Conservation (phyloP, 1,284 basidiomycete genomes). For the Puccinia sorghi region DNA sequence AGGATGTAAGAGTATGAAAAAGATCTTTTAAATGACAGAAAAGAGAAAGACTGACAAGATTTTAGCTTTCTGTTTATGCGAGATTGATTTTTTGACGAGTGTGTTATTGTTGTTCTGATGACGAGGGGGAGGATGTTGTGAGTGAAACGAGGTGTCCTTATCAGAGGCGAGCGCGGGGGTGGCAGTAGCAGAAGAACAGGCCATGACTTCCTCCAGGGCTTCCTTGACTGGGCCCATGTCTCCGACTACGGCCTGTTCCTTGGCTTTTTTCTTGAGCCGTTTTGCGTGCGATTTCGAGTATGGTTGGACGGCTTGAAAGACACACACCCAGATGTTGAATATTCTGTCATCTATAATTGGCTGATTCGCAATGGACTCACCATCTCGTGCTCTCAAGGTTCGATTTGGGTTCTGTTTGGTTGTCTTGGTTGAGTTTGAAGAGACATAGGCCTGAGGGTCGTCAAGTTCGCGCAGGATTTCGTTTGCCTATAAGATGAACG, state of each 20-base stretch:
- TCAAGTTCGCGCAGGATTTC: conserved; percentile 14
- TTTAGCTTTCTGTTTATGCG: conserved; percentile 36
- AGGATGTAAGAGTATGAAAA: neutral
- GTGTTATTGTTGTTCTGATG: neutral
- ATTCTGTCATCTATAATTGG: neutral
- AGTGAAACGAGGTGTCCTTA: no score
- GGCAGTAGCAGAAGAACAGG: neutral
- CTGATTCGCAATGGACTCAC: neutral
- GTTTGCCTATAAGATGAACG: neutral
- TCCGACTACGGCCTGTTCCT: conserved; percentile 13
- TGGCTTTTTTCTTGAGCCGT: conserved; percentile 38
- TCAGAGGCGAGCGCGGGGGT: no score
- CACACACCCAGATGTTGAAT: neutral
- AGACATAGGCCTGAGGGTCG: conserved; percentile 8
- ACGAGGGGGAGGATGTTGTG: no score
- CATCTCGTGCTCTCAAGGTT: neutral
- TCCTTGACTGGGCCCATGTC: conserved; percentile 17
- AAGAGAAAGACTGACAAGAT: conserved; percentile 22
- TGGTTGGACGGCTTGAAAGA: conserved; percentile 5
- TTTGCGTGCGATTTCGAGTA: conserved; percentile 47
- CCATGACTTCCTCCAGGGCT: conserved; percentile 27
- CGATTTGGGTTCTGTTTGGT: conserved; percentile 5
- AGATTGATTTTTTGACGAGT: conserved; percentile 23
- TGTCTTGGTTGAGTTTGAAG: conserved; percentile 4
- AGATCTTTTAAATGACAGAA: neutral